Conservation (phyloP, 2,329 filamentous ascomycete species). For the Xylariaceae sp. region DNA sequence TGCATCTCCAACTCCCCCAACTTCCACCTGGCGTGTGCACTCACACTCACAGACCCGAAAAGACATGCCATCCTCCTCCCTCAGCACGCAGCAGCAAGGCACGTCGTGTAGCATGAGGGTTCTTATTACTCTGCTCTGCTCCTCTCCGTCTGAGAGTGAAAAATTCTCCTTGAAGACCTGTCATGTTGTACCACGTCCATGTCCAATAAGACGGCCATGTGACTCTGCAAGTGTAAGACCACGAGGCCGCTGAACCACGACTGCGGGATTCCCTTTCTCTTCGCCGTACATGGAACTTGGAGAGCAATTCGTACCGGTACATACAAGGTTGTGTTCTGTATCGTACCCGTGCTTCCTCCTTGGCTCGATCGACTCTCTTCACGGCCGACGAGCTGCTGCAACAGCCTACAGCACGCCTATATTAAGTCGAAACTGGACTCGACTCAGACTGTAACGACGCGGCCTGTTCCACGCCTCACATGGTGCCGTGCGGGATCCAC, state of each 20-base stretch:
- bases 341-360: not conserved
- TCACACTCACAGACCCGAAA: too few relatives aligned
- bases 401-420: too few relatives aligned
- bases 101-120: not conserved
- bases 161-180: not conserved
- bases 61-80: too few relatives aligned
- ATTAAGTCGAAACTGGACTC: not conserved
- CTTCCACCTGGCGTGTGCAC: not conserved
- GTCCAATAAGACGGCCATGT: slow-evolving; percentile 1
- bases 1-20: not conserved
- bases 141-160: not conserved
- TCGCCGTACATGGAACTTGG: not conserved
- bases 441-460: not conserved
- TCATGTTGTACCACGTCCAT: not conserved
- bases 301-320: not conserved
- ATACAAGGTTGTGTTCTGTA: not conserved
- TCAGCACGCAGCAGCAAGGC: not conserved
- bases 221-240: slow-evolving; percentile 3
- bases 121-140: not conserved
- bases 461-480: not conserved
- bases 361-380: not conserved
- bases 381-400: too few relatives aligned
- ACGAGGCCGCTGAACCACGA: not conserved
- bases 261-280: not conserved
- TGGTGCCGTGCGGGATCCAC: not conserved